Conservation (phyloP, 495 filamentous ascomycete species). For the Letharia lupina region DNA sequence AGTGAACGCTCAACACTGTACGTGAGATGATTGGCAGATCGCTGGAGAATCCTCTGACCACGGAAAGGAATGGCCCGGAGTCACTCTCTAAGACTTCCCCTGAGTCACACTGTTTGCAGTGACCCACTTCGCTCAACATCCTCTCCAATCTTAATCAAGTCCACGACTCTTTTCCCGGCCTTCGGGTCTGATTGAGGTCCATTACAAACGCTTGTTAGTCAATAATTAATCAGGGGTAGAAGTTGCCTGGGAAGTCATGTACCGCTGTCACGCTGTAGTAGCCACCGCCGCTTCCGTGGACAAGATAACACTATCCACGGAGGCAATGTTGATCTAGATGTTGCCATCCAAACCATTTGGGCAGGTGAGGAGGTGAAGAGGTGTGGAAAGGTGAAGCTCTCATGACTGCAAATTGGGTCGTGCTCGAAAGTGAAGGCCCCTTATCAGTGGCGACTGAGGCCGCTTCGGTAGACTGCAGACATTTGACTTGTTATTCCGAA, state of each 20-base stretch:
- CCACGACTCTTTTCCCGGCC: background rate
- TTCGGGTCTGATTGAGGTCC: background rate
- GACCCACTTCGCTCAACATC: background rate
- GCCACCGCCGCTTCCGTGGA: background rate
- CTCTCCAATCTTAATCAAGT: background rate
- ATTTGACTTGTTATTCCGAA: background rate
- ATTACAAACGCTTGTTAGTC: background rate
- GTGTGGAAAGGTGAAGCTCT: background rate
- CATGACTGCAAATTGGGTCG: background rate
- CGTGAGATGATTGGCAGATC: background rate
- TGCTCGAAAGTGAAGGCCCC: background rate
- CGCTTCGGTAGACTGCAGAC: background rate
- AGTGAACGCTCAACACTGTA: background rate
- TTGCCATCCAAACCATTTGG: background rate
- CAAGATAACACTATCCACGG: background rate
- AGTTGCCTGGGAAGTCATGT: background rate
- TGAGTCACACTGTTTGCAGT: background rate
- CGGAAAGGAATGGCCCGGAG: background rate
- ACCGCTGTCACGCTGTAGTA: background rate
- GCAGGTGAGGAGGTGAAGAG: background rate
- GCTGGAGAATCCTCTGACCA: background rate
- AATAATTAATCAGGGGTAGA: background rate
- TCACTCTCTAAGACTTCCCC: background rate
- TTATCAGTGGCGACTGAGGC: background rate
- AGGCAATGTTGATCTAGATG: background rate